A percentile compares a stretch with the other conserved stretches of the same genome.
phyloP scores from a whole-genome alignment of 441 rosid species.

The Populus hybrid region DNA sequence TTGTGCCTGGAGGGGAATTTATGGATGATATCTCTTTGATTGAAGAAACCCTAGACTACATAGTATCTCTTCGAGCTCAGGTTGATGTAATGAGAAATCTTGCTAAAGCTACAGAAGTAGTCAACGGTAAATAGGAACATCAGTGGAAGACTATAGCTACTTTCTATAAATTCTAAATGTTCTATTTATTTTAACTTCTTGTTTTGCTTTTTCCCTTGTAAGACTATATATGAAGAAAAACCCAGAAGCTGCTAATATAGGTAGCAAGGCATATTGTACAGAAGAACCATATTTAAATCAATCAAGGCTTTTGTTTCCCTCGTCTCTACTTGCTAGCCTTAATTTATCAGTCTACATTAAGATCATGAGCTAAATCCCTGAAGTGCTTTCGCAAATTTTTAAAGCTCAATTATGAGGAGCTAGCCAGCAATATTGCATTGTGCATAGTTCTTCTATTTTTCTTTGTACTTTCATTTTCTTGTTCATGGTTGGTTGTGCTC shows the following conservation, averaged over 20 bases:
- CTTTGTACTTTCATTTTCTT: not conserved
- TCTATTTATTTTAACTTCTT: slow-evolving; percentile 11
- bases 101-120: slow-evolving; percentile 36
- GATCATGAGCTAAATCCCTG: not conserved
- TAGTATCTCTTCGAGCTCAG: slow-evolving; percentile 67
- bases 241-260: not conserved
- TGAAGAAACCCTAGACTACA: slow-evolving; percentile 85
- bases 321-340: not conserved
- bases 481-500: not conserved
- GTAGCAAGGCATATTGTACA: slow-evolving; percentile 6
- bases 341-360: not conserved
- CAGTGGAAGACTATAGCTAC: slow-evolving; percentile 18
- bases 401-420: not conserved
- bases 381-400: not conserved
- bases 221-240: not conserved
- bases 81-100: slow-evolving; percentile 75
- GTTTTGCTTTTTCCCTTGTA: not conserved
- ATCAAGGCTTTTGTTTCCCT: not conserved
- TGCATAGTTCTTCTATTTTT: not conserved
- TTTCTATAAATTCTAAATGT: not conserved
- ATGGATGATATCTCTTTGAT: slow-evolving; percentile 55
- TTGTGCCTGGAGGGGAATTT: slow-evolving; percentile 79
- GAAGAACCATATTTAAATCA: slow-evolving; percentile 19
- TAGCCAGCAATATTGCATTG: not conserved
- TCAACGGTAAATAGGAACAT: slow-evolving; percentile 29